Percentiles rank a stretch among this genome's conserved stretches.
phyloP scores from a whole-genome alignment of 1,284 basidiomycete species.

The Trichosporon coremiiforme region DNA sequence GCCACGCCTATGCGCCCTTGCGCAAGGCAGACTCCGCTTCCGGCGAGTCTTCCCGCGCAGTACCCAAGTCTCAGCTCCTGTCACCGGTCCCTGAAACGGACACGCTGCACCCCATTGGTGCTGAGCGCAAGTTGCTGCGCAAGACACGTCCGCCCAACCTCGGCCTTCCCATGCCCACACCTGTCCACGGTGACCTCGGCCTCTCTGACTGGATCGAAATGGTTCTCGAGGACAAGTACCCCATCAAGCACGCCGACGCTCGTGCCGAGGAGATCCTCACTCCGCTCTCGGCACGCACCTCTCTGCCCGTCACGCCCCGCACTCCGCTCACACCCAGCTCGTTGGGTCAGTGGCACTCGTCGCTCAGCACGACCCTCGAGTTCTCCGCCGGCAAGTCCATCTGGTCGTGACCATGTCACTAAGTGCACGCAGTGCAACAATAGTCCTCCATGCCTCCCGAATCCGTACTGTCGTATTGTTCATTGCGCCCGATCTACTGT shows the following conservation, averaged over 20 bases:
- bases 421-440: background rate
- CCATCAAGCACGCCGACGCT: background rate
- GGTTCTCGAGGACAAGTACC: constrained; percentile 4
- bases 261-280: background rate
- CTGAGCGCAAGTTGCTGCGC: constrained; percentile 21
- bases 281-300: background rate
- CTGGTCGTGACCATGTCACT: constrained; percentile 33
- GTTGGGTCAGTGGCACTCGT: background rate
- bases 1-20: background rate
- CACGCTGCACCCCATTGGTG: constrained; percentile 24
- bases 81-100: background rate
- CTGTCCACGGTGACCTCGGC: background rate
- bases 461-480: background rate
- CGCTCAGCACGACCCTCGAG: constrained; percentile 31
- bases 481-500: background rate
- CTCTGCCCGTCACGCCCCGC: background rate
- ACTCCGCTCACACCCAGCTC: constrained; percentile 7
- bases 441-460: background rate
- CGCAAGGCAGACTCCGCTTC: background rate
- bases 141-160: background rate
- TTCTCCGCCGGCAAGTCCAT: constrained; percentile 46
- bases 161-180: background rate
- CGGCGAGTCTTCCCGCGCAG: background rate
- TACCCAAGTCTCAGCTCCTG: constrained; percentile 2
- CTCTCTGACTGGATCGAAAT: constrained; percentile 21